These are phyloP conservation scores for Thelephora terrestris DNA, from an alignment of 1,284 basidiomycete genomes.

Conservation along the genomic window DNA sequence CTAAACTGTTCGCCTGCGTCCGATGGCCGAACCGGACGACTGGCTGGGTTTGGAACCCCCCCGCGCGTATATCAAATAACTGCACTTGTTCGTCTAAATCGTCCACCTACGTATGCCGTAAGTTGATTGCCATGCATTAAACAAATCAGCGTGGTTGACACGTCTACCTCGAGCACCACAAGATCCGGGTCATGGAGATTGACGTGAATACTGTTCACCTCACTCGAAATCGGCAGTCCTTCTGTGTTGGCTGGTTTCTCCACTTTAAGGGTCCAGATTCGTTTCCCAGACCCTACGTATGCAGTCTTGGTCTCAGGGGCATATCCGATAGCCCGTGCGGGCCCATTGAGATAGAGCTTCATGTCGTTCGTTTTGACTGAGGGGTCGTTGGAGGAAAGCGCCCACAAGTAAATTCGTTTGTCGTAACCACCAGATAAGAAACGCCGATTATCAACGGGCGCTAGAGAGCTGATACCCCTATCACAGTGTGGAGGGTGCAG, in stretches of 20 bases:
- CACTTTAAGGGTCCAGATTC: constrained; percentile 25
- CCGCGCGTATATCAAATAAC: constrained; percentile 33
- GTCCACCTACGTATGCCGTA: constrained; percentile 28
- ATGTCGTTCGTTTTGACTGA: constrained; percentile 16
- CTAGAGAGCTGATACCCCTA: constrained; percentile 29
- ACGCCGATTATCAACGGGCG: constrained; percentile 24
- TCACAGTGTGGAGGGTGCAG: constrained; percentile 15
- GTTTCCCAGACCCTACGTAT: constrained; percentile 24
- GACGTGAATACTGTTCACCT: constrained; percentile 35
- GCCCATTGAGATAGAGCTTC: constrained; percentile 19
- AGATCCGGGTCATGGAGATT: constrained; percentile 32
- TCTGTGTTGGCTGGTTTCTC: constrained; percentile 17
- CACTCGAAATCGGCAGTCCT: constrained; percentile 27
- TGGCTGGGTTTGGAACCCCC: constrained; percentile 28
- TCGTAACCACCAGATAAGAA: constrained; percentile 38
- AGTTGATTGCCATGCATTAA: constrained; percentile 5
- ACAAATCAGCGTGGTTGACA: constrained; percentile 4
- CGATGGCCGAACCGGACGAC: constrained; percentile 37
- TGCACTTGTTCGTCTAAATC: constrained; percentile 39
- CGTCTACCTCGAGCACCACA: constrained; percentile 36
- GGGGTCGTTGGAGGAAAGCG: constrained; percentile 10
- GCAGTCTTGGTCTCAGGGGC: constrained; percentile 21
- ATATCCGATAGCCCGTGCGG: constrained; percentile 28
- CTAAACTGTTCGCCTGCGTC: constrained; percentile 13
- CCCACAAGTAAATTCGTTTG: constrained; percentile 31